Evolutionary conservation across 2,329 filamentous ascomycete genomes (phyloP).

Genomic region (Diaporthe velutina): DNA sequence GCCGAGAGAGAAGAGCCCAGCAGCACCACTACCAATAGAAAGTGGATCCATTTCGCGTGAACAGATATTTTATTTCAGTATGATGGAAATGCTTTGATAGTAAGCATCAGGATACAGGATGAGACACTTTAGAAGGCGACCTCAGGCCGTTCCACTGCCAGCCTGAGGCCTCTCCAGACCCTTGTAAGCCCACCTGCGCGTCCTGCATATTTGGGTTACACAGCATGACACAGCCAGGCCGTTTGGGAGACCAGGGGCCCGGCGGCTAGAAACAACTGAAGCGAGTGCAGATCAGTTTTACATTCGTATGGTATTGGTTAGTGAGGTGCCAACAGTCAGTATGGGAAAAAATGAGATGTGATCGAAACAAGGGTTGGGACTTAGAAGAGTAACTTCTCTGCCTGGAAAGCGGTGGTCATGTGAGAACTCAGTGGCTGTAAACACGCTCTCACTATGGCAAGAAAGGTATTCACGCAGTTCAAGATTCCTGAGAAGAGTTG

Average conservation of each 20-base stretch:
- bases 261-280: not conserved
- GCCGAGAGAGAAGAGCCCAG: not conserved
- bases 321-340: not conserved
- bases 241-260: not conserved
- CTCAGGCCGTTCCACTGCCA: not conserved
- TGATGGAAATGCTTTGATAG: not conserved
- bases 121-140: not conserved
- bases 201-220: slow-evolving; percentile 7
- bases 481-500: not conserved
- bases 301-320: not conserved
- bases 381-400: not conserved
- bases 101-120: not conserved
- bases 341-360: not conserved
- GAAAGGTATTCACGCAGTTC: no score
- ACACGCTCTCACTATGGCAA: no score
- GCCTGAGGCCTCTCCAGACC: slow-evolving; percentile 12
- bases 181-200: not conserved
- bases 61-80: no score
- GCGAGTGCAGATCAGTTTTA: not conserved
- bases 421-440: no score
- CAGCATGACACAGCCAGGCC: slow-evolving; percentile 24
- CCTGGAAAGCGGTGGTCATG: not conserved
- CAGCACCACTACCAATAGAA: not conserved
- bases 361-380: not conserved
- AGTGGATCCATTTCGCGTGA: not conserved